Percentiles rank a stretch among this genome's conserved stretches.
These are phyloP conservation scores for Boechera stricta DNA, from an alignment of 345 rosid species.

Conservation along the genomic window DNA sequence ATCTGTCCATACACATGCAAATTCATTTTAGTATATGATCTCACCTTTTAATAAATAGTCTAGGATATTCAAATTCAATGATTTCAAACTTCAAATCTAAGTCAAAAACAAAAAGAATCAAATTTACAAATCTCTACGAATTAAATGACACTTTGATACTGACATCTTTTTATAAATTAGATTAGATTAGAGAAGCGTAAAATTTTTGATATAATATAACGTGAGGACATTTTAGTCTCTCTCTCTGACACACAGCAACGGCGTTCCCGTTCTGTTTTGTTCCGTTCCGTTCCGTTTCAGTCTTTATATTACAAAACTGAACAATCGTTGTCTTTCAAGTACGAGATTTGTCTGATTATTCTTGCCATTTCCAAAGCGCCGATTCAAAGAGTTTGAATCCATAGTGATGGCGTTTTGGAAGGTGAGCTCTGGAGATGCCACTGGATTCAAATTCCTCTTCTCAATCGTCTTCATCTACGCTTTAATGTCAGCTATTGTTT, in stretches of 20 bases:
- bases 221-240: background rate
- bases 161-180: background rate
- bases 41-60: background rate
- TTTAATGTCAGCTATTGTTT: conserved; percentile 63
- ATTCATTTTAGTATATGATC: background rate
- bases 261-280: background rate
- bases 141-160: background rate
- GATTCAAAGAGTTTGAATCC: conserved; percentile 14
- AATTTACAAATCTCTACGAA: background rate
- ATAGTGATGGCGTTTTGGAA: conserved; percentile 56
- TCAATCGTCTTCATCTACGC: conserved; percentile 61
- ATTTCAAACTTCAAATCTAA: background rate
- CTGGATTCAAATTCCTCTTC: conserved; percentile 69
- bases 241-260: conserved; percentile 1
- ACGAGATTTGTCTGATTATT: conserved; percentile 12
- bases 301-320: conserved; percentile 8
- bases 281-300: conserved; percentile 2
- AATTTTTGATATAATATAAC: background rate
- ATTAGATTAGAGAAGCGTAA: background rate
- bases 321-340: conserved; percentile 30
- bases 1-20: conserved; percentile 33
- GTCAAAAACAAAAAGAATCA: background rate
- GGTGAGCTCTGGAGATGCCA: conserved; percentile 59
- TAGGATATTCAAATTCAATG: background rate
- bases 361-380: background rate